phyloP scores from a whole-genome alignment of 768 basidiomycete genomes.

The Termitomyces sp. region DNA sequence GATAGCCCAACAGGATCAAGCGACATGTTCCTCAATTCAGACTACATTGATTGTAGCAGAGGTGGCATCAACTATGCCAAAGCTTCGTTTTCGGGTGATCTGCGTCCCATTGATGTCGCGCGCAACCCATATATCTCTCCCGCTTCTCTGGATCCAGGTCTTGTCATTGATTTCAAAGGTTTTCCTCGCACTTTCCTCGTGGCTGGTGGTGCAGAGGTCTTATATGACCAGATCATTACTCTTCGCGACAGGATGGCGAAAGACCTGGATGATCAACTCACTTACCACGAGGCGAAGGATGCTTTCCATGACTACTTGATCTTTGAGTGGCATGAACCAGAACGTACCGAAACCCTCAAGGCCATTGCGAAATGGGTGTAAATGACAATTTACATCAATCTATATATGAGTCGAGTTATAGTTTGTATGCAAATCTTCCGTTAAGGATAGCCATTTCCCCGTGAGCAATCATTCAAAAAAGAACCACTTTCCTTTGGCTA shows the following conservation, averaged over 20 bases:
- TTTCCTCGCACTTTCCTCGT: conserved; percentile 60
- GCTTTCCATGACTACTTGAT: conserved; percentile 49
- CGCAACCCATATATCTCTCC: conserved; percentile 56
- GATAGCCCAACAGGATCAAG: conserved; percentile 31
- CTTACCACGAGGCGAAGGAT: conserved; percentile 44
- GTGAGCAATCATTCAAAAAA: conserved; percentile 9
- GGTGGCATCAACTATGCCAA: conserved; percentile 24
- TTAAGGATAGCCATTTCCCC: not conserved
- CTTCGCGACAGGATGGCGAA: conserved; percentile 42
- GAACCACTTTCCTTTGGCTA: conserved; percentile 18
- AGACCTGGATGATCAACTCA: conserved; percentile 45
- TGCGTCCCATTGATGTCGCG: conserved; percentile 38
- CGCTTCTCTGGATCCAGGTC: conserved; percentile 34
- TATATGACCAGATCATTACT: conserved; percentile 46
- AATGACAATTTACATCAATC: not conserved
- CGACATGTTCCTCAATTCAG: conserved; percentile 23
- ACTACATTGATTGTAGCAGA: conserved; percentile 25
- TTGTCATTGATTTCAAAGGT: conserved; percentile 38
- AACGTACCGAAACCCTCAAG: conserved; percentile 39
- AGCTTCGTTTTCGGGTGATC: conserved; percentile 40
- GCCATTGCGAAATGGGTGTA: conserved; percentile 46
- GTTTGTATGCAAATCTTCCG: not conserved
- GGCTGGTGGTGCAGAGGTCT: conserved; percentile 49
- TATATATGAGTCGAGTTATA: not conserved
- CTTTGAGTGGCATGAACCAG: conserved; percentile 47